Percentiles rank a stretch among this genome's conserved stretches.
Evolutionary conservation across 257 asterid genomes (phyloP).

Genomic region (Solanum ossicruentum): DNA sequence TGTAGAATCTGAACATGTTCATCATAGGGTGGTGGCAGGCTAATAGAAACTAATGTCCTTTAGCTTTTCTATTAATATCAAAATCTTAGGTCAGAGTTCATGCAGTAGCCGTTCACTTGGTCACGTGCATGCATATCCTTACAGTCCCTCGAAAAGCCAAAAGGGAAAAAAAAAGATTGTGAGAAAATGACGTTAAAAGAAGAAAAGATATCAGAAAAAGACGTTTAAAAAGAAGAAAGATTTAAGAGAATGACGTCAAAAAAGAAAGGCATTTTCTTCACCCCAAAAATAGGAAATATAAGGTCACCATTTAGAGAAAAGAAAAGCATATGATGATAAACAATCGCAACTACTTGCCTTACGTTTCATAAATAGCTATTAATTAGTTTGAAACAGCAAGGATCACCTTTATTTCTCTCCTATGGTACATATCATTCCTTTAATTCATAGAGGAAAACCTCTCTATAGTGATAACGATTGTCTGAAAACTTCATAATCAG

Average conservation of each 20-base stretch:
- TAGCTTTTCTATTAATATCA: neutral
- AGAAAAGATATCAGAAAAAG: neutral
- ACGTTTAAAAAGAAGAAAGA: neutral
- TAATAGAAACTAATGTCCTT: neutral
- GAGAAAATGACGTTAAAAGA: neutral
- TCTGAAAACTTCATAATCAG: neutral
- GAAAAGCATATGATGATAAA: neutral
- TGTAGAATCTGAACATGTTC: neutral
- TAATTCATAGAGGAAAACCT: neutral
- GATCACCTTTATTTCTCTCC: neutral
- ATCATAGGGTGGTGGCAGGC: neutral
- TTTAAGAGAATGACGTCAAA: neutral
- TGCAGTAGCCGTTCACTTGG: neutral
- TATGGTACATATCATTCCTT: neutral
- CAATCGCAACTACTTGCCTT: neutral
- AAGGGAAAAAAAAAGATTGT: neutral
- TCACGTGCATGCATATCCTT: neutral
- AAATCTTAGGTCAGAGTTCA: neutral
- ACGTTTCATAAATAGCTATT: neutral
- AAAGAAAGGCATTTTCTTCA: neutral
- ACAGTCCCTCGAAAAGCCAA: neutral
- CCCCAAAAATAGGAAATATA: neutral
- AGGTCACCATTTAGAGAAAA: neutral
- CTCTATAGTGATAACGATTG: neutral
- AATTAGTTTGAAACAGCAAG: neutral